Evolutionary conservation across 2,329 filamentous ascomycete genomes (phyloP).

Genomic region (Immersiporthe knoxdaviesiana): DNA sequence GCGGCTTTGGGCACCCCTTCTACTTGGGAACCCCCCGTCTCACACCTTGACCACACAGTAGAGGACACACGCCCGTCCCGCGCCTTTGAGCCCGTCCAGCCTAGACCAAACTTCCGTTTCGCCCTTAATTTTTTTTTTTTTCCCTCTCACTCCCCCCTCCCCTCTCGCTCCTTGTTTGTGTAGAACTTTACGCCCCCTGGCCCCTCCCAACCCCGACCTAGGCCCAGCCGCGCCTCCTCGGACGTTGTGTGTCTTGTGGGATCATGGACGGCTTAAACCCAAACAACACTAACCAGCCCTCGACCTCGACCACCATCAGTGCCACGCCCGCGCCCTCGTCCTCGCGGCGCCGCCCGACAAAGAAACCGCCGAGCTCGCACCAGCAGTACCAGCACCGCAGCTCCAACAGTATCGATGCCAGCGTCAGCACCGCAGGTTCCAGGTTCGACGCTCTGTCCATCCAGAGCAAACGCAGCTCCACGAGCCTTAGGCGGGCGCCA

Average conservation of each 20-base stretch:
- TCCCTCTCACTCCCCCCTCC: background rate
- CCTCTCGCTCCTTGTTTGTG: background rate
- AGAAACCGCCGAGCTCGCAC: constrained; percentile 58
- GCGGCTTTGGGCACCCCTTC: constrained; percentile 26
- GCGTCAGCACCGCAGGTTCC: constrained; percentile 35
- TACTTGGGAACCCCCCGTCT: constrained; percentile 20
- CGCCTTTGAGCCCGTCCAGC: constrained; percentile 28
- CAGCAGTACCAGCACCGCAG: constrained; percentile 50
- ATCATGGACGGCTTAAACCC: constrained; percentile 52
- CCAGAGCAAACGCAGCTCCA: constrained; percentile 66
- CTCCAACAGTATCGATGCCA: constrained; percentile 52
- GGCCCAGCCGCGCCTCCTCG: constrained; percentile 19
- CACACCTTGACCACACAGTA: constrained; percentile 1
- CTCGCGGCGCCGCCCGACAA: constrained; percentile 64
- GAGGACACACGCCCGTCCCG: constrained; percentile 22
- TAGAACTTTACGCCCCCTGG: constrained; percentile 1
- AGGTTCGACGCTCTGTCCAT: constrained; percentile 60
- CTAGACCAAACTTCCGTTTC: constrained; percentile 26
- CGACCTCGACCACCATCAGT: constrained; percentile 13
- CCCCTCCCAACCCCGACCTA: constrained; percentile 10
- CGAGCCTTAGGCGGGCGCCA: constrained; percentile 63
- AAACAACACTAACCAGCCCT: constrained; percentile 37
- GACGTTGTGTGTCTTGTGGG: constrained; percentile 31
- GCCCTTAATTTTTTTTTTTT: constrained; percentile 14
- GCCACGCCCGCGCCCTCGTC: constrained; percentile 48